Conservation (phyloP, 495 filamentous ascomycete species). For the Wilcoxina mikolae region DNA sequence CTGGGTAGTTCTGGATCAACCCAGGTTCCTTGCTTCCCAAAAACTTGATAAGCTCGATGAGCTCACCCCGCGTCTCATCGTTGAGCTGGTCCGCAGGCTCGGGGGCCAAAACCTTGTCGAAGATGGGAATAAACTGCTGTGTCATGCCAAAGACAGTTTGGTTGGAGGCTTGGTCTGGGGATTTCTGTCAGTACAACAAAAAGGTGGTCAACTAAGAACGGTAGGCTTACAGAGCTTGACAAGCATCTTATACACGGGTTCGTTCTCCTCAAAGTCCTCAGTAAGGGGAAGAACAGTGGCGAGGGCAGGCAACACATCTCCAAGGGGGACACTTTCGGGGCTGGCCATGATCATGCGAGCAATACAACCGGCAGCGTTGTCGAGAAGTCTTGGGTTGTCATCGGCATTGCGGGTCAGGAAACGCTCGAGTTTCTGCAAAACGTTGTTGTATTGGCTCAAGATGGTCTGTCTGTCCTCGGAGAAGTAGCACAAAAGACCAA, state of each 20-base stretch:
- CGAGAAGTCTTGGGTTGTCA: slow-evolving; percentile 60
- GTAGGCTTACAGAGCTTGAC: slow-evolving; percentile 61
- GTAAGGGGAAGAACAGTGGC: slow-evolving; percentile 69
- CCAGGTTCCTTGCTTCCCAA: slow-evolving; percentile 39
- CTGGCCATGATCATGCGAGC: slow-evolving; percentile 79
- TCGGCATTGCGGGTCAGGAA: slow-evolving; percentile 44
- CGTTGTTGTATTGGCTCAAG: slow-evolving; percentile 54
- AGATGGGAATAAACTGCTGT: slow-evolving; percentile 58
- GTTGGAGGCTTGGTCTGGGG: slow-evolving; percentile 53
- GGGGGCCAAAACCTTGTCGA: slow-evolving; percentile 56
- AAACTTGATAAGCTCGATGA: slow-evolving; percentile 57
- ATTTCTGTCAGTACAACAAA: slow-evolving; percentile 18
- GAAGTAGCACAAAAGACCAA: slow-evolving; percentile 67
- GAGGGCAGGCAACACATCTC: slow-evolving; percentile 66
- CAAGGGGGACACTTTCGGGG: slow-evolving; percentile 60
- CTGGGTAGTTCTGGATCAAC: slow-evolving; percentile 22
- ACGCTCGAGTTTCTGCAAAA: slow-evolving; percentile 70
- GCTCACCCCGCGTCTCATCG: slow-evolving; percentile 55
- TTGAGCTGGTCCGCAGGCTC: slow-evolving; percentile 73
- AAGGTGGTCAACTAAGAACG: neutral
- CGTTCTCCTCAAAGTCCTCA: slow-evolving; percentile 95
- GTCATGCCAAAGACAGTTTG: slow-evolving; percentile 61
- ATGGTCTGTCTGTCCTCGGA: slow-evolving; percentile 58
- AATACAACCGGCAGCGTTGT: slow-evolving; percentile 89
- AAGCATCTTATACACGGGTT: slow-evolving; percentile 76